These are phyloP conservation scores for Leccinum griseonigrum DNA, from an alignment of 1,284 basidiomycete genomes.

Conservation along the genomic window DNA sequence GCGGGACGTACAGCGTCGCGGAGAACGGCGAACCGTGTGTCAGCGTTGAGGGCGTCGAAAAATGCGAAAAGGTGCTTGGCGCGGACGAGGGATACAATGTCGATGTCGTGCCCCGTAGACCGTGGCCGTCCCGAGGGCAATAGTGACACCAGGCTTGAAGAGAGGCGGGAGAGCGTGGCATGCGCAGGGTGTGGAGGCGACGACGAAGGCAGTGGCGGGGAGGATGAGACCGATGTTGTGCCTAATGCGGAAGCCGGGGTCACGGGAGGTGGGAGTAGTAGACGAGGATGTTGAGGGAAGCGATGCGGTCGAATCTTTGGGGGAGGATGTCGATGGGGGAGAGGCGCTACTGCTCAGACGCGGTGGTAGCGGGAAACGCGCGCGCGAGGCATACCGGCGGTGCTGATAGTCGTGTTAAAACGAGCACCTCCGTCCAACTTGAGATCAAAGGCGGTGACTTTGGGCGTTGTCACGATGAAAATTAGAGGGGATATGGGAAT, in stretches of 20 bases:
- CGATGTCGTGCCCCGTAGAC: neutral
- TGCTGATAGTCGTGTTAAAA: too few relatives aligned
- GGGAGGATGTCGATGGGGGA: constrained; percentile 21
- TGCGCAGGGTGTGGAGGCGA: constrained; percentile 16
- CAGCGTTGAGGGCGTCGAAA: constrained; percentile 20
- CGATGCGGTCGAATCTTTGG: constrained; percentile 7
- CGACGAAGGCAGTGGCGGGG: neutral
- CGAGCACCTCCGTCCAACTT: too few relatives aligned
- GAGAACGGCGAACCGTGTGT: constrained; percentile 58
- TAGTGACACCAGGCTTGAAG: constrained; percentile 29
- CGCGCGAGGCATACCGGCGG: neutral
- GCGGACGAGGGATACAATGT: neutral
- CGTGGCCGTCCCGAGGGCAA: constrained; percentile 20
- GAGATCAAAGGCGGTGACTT: too few relatives aligned
- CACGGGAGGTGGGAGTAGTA: neutral
- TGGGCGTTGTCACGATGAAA: too few relatives aligned
- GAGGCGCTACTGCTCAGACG: constrained; percentile 22
- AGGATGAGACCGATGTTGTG: neutral
- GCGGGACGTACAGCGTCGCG: constrained; percentile 55
- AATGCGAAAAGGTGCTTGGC: constrained; percentile 2
- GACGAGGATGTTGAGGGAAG: neutral
- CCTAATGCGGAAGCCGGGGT: neutral
- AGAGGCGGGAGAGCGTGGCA: constrained; percentile 29
- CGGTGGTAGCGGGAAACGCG: constrained; percentile 25
- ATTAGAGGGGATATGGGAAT: too few relatives aligned